These are phyloP conservation scores for Kondoa subrosea DNA, from an alignment of 768 basidiomycete species.

Conservation along the genomic window DNA sequence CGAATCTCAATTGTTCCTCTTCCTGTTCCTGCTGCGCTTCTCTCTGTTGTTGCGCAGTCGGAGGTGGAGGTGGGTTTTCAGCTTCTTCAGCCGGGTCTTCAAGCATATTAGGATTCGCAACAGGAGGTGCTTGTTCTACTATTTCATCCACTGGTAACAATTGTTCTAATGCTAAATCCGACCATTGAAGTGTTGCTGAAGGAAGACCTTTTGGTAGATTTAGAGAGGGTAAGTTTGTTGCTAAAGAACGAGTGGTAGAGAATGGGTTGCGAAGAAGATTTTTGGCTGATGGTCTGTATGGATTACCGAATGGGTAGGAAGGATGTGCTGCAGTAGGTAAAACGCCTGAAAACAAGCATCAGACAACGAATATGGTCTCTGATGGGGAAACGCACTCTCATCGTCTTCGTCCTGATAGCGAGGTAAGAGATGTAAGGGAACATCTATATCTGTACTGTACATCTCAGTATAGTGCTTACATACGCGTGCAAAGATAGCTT, in stretches of 20 bases:
- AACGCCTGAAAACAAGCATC: not conserved
- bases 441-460: not conserved
- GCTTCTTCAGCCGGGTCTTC: not conserved
- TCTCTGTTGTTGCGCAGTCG: not conserved
- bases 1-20: not conserved
- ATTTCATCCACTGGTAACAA: conserved; percentile 1
- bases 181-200: not conserved
- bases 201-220: not conserved
- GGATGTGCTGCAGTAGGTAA: conserved; percentile 1
- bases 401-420: conserved; percentile 12
- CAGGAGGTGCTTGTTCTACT: not conserved
- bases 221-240: conserved; percentile 7
- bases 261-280: not conserved
- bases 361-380: not conserved
- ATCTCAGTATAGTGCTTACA: not conserved
- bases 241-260: not conserved
- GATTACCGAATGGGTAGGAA: conserved; percentile 9
- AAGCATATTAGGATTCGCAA: not conserved
- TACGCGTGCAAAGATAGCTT: not conserved
- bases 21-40: not conserved
- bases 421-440: conserved; percentile 1
- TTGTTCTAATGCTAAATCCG: not conserved
- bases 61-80: not conserved
- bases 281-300: conserved; percentile 5
- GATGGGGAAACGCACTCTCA: not conserved